A percentile compares a stretch with the other conserved stretches of the same genome.
Evolutionary conservation across 75 land plant genomes (phyloP).

Genomic region (Sequoiadendron giganteum): DNA sequence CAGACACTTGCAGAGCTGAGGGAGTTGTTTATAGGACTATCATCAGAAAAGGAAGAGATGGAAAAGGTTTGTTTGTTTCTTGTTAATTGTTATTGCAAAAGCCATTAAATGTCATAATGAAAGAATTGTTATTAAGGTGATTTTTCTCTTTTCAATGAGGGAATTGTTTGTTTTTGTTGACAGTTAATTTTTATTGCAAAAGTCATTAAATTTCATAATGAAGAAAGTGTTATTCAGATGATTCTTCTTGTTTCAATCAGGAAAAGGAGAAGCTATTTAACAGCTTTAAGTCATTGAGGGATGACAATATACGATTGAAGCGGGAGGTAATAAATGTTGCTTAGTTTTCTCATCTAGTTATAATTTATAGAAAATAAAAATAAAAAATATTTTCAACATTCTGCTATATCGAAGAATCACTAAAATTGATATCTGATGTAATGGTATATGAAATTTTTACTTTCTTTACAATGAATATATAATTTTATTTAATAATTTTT

Average conservation of each 20-base stretch:
- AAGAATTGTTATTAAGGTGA: background rate
- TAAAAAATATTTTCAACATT: too few species aligned
- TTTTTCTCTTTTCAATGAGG: too few species aligned
- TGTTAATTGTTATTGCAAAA: background rate
- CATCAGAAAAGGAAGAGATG: background rate
- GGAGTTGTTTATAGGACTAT: background rate
- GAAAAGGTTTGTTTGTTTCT: background rate
- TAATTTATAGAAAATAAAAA: background rate
- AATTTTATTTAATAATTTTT: too few species aligned
- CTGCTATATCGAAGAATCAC: too few species aligned
- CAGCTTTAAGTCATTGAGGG: background rate
- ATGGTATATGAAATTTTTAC: too few species aligned
- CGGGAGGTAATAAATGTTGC: background rate
- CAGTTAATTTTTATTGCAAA: too few species aligned
- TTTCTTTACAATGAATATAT: too few species aligned
- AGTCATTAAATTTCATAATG: too few species aligned
- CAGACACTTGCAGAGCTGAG: background rate
- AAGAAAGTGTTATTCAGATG: too few species aligned
- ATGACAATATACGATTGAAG: background rate
- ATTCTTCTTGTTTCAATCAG: too few species aligned
- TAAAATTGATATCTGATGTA: too few species aligned
- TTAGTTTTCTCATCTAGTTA: too few species aligned
- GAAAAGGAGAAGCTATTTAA: background rate
- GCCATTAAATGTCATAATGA: background rate
- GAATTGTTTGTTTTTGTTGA: background rate